phyloP scores from a whole-genome alignment of 345 rosid genomes.

The Rubroshorea leprosula region DNA sequence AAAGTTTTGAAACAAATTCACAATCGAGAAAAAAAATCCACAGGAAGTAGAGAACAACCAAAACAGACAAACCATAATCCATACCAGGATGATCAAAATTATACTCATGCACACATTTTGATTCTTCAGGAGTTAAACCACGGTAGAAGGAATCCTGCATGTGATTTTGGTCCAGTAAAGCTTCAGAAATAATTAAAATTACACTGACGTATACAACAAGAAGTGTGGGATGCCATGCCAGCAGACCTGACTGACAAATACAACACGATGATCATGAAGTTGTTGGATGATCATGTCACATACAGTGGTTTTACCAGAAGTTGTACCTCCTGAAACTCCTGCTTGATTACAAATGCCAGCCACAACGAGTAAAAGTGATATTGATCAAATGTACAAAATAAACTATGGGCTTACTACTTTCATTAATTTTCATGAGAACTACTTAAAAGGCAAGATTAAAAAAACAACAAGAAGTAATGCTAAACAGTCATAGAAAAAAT shows the following conservation, averaged over 20 bases:
- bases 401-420: neutral
- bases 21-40: neutral
- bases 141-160: conserved; percentile 92
- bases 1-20: neutral
- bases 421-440: neutral
- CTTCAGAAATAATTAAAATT: neutral
- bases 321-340: conserved; percentile 99
- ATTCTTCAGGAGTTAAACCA: conserved; percentile 79
- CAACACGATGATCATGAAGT: conserved; percentile 98
- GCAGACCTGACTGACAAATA: neutral
- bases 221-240: neutral
- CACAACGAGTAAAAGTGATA: neutral
- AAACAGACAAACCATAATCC: neutral
- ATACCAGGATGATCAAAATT: conserved; percentile 99
- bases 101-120: conserved; percentile 77
- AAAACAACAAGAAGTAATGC: neutral
- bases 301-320: conserved; percentile 97
- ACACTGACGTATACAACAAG: neutral
- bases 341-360: conserved; percentile 3
- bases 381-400: neutral
- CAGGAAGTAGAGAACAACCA: neutral
- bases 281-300: conserved; percentile 99
- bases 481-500: neutral
- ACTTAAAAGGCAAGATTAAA: neutral
- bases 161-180: conserved; percentile 3